Percentiles rank a stretch among this genome's conserved stretches.
These are phyloP conservation scores for Murraya paniculata DNA, from an alignment of 345 rosid genomes.

Conservation along the genomic window DNA sequence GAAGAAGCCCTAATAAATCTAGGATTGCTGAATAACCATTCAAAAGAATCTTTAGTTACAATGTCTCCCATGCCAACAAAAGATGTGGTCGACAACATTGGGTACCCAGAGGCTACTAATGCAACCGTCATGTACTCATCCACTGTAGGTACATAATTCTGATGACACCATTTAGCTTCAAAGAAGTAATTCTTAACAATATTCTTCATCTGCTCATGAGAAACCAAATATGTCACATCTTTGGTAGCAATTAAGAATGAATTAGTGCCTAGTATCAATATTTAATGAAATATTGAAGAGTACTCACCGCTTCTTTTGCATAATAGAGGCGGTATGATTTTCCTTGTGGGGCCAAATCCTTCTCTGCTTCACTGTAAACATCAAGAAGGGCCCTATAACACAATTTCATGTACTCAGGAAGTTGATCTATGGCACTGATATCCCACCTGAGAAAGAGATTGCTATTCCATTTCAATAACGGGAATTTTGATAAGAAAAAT, in stretches of 20 bases:
- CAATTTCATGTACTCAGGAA: slow-evolving; percentile 18
- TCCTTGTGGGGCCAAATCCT: slow-evolving; percentile 17
- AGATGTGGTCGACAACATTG: slow-evolving; percentile 13
- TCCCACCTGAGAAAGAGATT: slow-evolving; percentile 23
- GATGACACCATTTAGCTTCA: slow-evolving; percentile 32
- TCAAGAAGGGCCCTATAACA: slow-evolving; percentile 27
- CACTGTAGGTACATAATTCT: slow-evolving; percentile 18
- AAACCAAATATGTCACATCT: not conserved
- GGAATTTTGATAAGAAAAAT: not conserved
- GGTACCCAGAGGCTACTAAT: slow-evolving; percentile 5
- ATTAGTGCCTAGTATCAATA: not conserved
- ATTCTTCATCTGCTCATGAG: slow-evolving; percentile 18
- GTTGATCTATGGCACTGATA: not conserved
- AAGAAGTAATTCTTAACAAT: slow-evolving; percentile 15
- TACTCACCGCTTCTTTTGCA: slow-evolving; percentile 27
- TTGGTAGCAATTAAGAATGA: not conserved
- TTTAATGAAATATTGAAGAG: not conserved
- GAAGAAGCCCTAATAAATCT: slow-evolving; percentile 20
- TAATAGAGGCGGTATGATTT: slow-evolving; percentile 17
- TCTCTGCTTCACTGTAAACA: slow-evolving; percentile 26
- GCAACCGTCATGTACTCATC: slow-evolving; percentile 32
- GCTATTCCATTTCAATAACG: slow-evolving; percentile 1
- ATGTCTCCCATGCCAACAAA: slow-evolving; percentile 25
- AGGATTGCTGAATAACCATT: slow-evolving; percentile 18
- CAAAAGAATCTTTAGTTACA: slow-evolving; percentile 12